Evolutionary conservation across 179 eudicot genomes (phyloP).

Genomic region (Silene coronaria): DNA sequence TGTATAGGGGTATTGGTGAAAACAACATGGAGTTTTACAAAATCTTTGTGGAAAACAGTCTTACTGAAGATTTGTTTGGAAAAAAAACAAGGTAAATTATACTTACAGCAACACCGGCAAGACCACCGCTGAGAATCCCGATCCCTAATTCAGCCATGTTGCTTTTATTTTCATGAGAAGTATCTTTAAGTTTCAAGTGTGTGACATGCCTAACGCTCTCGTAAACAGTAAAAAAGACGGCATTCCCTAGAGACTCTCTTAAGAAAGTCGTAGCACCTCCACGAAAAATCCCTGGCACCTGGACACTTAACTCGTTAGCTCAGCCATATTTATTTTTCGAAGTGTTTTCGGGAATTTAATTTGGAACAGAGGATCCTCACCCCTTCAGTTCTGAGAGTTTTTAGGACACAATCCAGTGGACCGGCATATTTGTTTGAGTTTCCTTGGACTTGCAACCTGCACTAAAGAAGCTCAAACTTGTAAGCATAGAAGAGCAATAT

Average conservation of each 20-base stretch:
- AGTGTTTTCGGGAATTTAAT: not conserved
- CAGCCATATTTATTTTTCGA: not conserved
- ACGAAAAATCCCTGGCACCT: conserved; percentile 78
- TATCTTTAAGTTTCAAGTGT: conserved; percentile 49
- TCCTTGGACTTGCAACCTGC: conserved; percentile 98
- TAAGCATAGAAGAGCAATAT: conserved; percentile 22
- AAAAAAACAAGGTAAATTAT: not conserved
- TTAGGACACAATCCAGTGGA: conserved; percentile 73
- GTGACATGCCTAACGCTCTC: conserved; percentile 59
- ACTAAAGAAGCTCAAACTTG: conserved; percentile 63
- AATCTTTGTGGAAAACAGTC: not conserved
- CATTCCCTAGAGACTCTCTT: conserved; percentile 80
- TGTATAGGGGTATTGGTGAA: too few species aligned
- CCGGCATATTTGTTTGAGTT: conserved; percentile 49
- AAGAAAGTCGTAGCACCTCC: conserved; percentile 78
- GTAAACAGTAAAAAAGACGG: conserved; percentile 72
- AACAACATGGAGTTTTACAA: not conserved
- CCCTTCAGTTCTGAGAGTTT: conserved; percentile 73
- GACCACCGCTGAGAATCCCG: conserved; percentile 84
- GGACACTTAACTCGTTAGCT: conserved; percentile 31
- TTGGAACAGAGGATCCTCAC: conserved; percentile 35
- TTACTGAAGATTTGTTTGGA: not conserved
- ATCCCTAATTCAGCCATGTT: conserved; percentile 56
- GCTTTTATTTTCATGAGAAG: conserved; percentile 34
- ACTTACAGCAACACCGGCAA: conserved; percentile 79